These are phyloP conservation scores for Penicillium sp. DNA, from an alignment of 2,329 filamentous ascomycete species.

Conservation along the genomic window DNA sequence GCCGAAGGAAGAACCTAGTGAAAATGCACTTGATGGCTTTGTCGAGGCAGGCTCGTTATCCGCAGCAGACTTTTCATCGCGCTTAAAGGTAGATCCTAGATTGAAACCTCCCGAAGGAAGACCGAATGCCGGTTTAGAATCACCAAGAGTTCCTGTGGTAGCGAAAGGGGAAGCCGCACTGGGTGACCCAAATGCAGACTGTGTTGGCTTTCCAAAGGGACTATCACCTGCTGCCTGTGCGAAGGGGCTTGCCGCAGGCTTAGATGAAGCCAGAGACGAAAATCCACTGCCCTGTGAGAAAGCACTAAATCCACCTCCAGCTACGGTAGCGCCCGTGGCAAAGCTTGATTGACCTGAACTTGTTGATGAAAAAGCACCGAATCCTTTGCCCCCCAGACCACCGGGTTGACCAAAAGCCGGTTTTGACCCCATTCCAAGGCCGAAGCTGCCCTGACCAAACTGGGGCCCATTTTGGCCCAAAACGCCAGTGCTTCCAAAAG, in stretches of 20 bases:
- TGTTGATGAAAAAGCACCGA: slow-evolving; percentile 13
- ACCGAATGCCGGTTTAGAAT: slow-evolving; percentile 29
- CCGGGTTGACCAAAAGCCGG: slow-evolving; percentile 28
- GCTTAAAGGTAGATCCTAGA: slow-evolving; percentile 43
- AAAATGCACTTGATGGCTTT: slow-evolving; percentile 29
- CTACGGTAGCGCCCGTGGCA: neutral
- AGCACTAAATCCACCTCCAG: slow-evolving; percentile 10
- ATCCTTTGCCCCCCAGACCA: slow-evolving; percentile 13
- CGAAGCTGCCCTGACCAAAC: slow-evolving; percentile 34
- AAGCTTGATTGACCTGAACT: slow-evolving; percentile 10
- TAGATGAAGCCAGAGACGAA: slow-evolving; percentile 26
- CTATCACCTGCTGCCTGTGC: slow-evolving; percentile 21
- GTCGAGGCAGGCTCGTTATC: slow-evolving; percentile 25
- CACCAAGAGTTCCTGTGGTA: slow-evolving; percentile 22
- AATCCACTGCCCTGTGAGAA: slow-evolving; percentile 32
- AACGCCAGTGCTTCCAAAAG: slow-evolving; percentile 34
- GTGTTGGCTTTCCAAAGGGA: slow-evolving; percentile 27
- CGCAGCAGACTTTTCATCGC: slow-evolving; percentile 36
- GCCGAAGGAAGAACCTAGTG: slow-evolving; percentile 37
- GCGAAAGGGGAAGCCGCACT: slow-evolving; percentile 24
- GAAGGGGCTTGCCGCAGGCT: slow-evolving; percentile 13
- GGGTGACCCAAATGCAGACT: slow-evolving; percentile 29
- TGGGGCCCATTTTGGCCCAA: slow-evolving; percentile 26
- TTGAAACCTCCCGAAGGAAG: slow-evolving; percentile 32
- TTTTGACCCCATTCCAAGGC: slow-evolving; percentile 15